These are phyloP conservation scores for Talinum fruticosum DNA, from an alignment of 148 eudicot species.

Conservation along the genomic window DNA sequence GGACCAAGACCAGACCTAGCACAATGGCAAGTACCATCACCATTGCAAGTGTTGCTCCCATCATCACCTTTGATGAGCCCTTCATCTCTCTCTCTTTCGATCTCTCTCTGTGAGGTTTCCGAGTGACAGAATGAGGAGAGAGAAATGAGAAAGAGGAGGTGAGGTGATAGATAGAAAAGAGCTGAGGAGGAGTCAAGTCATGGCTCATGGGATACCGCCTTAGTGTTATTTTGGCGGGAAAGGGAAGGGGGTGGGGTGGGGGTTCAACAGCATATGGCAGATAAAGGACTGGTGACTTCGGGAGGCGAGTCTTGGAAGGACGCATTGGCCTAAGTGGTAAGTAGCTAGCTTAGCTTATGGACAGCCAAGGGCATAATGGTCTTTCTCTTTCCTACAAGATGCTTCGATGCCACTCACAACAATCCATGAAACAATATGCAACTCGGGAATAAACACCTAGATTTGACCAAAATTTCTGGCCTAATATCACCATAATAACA, in stretches of 20 bases:
- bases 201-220: constrained; percentile 9
- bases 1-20: constrained; percentile 44
- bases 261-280: neutral
- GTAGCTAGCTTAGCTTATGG: too few species aligned
- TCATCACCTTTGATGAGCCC: constrained; percentile 46
- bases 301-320: constrained; percentile 19
- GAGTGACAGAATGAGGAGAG: neutral
- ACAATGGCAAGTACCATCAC: constrained; percentile 41
- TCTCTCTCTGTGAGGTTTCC: neutral
- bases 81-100: constrained; percentile 39
- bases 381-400: constrained; percentile 19
- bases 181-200: constrained; percentile 2
- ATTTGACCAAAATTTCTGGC: constrained; percentile 24
- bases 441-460: constrained; percentile 17
- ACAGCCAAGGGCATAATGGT: constrained; percentile 31
- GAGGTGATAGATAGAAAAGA: too few species aligned
- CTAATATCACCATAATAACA: constrained; percentile 1
- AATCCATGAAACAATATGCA: constrained; percentile 2
- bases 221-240: constrained; percentile 39
- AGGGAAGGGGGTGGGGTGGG: constrained; percentile 47
- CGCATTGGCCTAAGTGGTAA: constrained; percentile 12
- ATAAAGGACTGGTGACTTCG: constrained; percentile 4
- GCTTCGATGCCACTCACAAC: constrained; percentile 12
- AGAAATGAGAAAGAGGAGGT: neutral
- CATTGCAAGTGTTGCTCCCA: constrained; percentile 49